A percentile compares a stretch with the other conserved stretches of the same genome.
Conservation (phyloP, 202 grass and related monocot species). For the Elaeis oleifera region DNA sequence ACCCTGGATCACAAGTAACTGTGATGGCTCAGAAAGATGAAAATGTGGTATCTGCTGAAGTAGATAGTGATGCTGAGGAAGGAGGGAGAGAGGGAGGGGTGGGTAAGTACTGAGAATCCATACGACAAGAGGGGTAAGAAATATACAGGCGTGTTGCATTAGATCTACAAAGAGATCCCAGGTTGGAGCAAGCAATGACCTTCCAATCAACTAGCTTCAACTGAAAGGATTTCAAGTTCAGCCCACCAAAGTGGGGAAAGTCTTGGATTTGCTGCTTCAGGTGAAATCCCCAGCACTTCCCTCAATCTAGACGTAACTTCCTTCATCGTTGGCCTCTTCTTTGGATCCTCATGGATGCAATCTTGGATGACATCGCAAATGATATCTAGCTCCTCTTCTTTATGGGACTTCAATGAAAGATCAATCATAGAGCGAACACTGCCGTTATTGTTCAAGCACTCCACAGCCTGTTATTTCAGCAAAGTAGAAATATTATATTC, state of each 20-base stretch:
- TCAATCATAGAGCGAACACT: slow-evolving; percentile 62
- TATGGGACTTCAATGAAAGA: slow-evolving; percentile 61
- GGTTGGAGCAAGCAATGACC: no score
- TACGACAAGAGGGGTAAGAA: no score
- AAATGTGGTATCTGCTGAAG: no score
- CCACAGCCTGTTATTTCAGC: slow-evolving; percentile 43
- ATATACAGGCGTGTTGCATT: no score
- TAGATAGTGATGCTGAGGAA: no score
- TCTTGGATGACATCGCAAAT: slow-evolving; percentile 69
- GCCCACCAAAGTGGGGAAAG: slow-evolving; percentile 99
- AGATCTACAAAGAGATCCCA: no score
- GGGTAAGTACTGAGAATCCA: no score
- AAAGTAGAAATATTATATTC: slow-evolving; percentile 2
- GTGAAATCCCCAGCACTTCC: slow-evolving; percentile 52
- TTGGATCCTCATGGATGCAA: slow-evolving; percentile 55
- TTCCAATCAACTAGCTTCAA: slow-evolving; percentile 64
- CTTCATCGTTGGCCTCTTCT: slow-evolving; percentile 67
- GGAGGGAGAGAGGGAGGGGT: no score
- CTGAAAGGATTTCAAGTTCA: slow-evolving; percentile 97
- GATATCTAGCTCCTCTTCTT: slow-evolving; percentile 58
- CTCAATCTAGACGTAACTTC: slow-evolving; percentile 52
- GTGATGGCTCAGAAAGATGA: no score
- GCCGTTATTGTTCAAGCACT: slow-evolving; percentile 50
- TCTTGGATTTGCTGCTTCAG: slow-evolving; percentile 75
- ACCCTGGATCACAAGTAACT: no score